A percentile compares a stretch with the other conserved stretches of the same genome.
These are phyloP conservation scores for Lepidium campestre DNA, from an alignment of 441 rosid genomes.

Conservation along the genomic window DNA sequence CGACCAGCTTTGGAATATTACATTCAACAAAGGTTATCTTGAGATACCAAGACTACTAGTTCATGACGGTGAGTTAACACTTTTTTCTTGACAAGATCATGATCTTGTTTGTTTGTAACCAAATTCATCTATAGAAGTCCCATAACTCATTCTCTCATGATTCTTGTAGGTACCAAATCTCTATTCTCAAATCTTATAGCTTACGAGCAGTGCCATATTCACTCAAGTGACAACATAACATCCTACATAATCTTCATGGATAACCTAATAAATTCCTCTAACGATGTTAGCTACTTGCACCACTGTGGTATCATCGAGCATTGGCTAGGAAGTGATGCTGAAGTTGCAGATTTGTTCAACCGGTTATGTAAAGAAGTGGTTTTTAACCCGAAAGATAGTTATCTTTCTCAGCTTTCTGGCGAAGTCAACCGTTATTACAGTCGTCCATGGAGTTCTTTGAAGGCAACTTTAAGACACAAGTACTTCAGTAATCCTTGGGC, in stretches of 20 bases:
- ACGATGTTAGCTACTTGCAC: slow-evolving; percentile 71
- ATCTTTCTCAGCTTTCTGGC: slow-evolving; percentile 49
- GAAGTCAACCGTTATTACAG: slow-evolving; percentile 50
- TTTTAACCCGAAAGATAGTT: slow-evolving; percentile 62
- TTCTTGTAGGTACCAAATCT: slow-evolving; percentile 42
- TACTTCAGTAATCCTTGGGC: slow-evolving; percentile 87
- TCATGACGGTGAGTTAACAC: slow-evolving; percentile 41
- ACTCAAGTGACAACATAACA: slow-evolving; percentile 64
- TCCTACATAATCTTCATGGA: slow-evolving; percentile 79
- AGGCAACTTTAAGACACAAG: slow-evolving; percentile 60
- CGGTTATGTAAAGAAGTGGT: slow-evolving; percentile 71
- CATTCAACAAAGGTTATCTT: slow-evolving; percentile 54
- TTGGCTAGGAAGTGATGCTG: slow-evolving; percentile 74
- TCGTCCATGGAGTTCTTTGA: slow-evolving; percentile 66
- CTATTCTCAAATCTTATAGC: slow-evolving; percentile 81
- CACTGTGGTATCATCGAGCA: slow-evolving; percentile 68
- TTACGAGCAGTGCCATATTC: slow-evolving; percentile 70
- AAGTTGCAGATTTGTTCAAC: slow-evolving; percentile 79
- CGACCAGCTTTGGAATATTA: slow-evolving; percentile 61
- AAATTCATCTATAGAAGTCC: not conserved
- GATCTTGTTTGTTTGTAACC: slow-evolving; percentile 36
- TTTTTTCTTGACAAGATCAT: no score
- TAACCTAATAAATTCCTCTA: slow-evolving; percentile 64
- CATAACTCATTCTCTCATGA: not conserved
- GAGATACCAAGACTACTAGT: slow-evolving; percentile 53